Evolutionary conservation across 331 rosid species (phyloP).

Genomic region (Acacia concinna): DNA sequence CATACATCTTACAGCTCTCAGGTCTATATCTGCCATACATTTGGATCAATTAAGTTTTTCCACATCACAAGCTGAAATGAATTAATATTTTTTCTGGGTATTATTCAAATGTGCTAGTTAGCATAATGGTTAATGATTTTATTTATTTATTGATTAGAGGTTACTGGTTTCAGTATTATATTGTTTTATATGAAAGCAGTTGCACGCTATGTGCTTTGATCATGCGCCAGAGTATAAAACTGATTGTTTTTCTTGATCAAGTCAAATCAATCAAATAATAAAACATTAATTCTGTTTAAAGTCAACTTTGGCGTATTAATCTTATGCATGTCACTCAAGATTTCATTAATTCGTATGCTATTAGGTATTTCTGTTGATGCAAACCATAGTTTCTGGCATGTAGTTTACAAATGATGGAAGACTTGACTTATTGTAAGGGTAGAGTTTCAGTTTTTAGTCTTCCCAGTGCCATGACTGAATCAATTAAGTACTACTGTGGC

Average conservation of each 20-base stretch:
- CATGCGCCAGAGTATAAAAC: not conserved
- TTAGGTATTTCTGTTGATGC: constrained; percentile 13
- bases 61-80: not conserved
- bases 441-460: constrained; percentile 35
- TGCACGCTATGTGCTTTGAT: not conserved
- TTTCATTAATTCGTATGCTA: constrained; percentile 25
- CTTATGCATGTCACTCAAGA: not conserved
- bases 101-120: not conserved
- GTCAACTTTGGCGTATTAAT: constrained; percentile 33
- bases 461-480: constrained; percentile 34
- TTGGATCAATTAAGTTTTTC: constrained; percentile 4
- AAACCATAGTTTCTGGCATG: constrained; percentile 4
- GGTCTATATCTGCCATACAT: not conserved
- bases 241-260: not conserved
- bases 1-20: not conserved
- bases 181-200: not conserved
- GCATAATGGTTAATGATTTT: constrained; percentile 9
- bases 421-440: constrained; percentile 22
- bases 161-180: not conserved
- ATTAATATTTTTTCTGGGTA: not conserved
- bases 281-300: constrained; percentile 15
- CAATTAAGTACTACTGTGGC: constrained; percentile 26
- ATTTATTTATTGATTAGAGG: constrained; percentile 3
- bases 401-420: constrained; percentile 5
- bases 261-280: constrained; percentile 23